These are phyloP conservation scores for Chalciporus sphaerocephalus DNA, from an alignment of 768 basidiomycete species.

Conservation along the genomic window DNA sequence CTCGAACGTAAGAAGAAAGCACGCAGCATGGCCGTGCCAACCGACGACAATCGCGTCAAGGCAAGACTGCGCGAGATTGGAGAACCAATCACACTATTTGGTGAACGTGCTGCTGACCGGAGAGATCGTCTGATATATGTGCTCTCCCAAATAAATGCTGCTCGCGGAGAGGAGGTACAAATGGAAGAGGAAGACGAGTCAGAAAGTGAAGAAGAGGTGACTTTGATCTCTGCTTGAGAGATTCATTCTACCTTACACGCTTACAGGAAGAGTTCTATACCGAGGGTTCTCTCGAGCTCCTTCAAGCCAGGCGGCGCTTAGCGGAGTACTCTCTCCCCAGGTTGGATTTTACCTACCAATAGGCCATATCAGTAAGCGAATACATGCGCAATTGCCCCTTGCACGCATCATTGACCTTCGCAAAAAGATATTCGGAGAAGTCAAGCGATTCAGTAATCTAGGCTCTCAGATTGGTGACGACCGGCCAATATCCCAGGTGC, in stretches of 20 bases:
- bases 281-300: conserved; percentile 80
- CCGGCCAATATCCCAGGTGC: conserved; percentile 87
- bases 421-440: conserved; percentile 82
- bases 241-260: background rate
- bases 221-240: conserved; percentile 12
- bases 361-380: conserved; percentile 57
- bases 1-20: conserved; percentile 98
- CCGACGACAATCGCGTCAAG: conserved; percentile 92
- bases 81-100: conserved; percentile 96
- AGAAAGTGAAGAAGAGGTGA: conserved; percentile 74
- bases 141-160: conserved; percentile 88
- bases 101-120: conserved; percentile 94
- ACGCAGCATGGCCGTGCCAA: conserved; percentile 89
- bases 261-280: conserved; percentile 91
- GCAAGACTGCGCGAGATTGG: conserved; percentile 87
- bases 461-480: conserved; percentile 99
- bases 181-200: conserved; percentile 67
- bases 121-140: conserved; percentile 94
- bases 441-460: conserved; percentile 91
- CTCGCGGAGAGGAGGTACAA: conserved; percentile 73
- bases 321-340: conserved; percentile 94
- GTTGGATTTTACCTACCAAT: conserved; percentile 68
- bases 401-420: conserved; percentile 88
- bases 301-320: conserved; percentile 78
- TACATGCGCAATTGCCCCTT: conserved; percentile 84